phyloP scores from a whole-genome alignment of 192 early-diverging fungal genomes.

The Coemansia sp. region DNA sequence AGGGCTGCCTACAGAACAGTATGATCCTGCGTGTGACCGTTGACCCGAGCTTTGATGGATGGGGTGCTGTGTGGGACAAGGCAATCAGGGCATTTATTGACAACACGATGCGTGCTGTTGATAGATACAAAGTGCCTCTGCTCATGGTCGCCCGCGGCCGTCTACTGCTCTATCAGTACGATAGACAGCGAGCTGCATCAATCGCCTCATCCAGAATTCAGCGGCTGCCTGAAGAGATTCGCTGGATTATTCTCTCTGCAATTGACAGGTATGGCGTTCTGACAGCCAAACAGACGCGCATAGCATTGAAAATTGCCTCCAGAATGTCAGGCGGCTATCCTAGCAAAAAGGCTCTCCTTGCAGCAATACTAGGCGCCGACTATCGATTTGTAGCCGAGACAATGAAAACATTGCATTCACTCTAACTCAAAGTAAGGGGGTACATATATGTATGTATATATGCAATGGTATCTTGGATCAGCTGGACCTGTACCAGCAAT shows the following conservation, averaged over 20 bases:
- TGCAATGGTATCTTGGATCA: neutral
- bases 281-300: constrained; percentile 11
- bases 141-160: constrained; percentile 37
- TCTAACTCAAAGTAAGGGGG: neutral
- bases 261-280: constrained; percentile 23
- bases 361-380: constrained; percentile 19
- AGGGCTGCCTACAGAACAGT: constrained; percentile 8
- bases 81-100: constrained; percentile 14
- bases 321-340: neutral
- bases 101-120: constrained; percentile 30
- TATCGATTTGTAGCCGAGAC: constrained; percentile 17
- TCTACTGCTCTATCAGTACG: constrained; percentile 9
- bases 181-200: neutral
- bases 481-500: too few relatives aligned
- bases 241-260: constrained; percentile 9
- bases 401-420: constrained; percentile 7
- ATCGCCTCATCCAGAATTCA: neutral
- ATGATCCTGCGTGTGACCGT: constrained; percentile 24
- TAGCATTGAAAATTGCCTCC: constrained; percentile 20
- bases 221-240: constrained; percentile 24
- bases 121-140: constrained; percentile 31
- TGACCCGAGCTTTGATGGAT: constrained; percentile 32
- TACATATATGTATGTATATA: neutral
- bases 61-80: constrained; percentile 23
- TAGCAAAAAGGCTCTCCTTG: constrained; percentile 11